A percentile compares a stretch with the other conserved stretches of the same genome.
Conservation (phyloP, 169 alveolate species). For the Sarcocystis neurona region DNA sequence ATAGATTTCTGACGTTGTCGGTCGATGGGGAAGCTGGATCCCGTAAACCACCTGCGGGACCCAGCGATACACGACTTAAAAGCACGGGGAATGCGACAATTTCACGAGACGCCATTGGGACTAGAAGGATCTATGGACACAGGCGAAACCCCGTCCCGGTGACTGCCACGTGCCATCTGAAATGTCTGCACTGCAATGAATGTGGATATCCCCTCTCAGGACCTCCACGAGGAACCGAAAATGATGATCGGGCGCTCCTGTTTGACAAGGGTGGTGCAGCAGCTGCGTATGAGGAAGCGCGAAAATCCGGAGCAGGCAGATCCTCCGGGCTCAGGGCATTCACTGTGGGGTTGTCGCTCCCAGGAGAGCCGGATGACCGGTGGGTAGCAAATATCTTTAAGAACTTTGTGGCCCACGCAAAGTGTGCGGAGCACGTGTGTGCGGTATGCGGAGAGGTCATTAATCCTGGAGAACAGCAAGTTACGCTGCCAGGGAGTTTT, state of each 20-base stretch:
- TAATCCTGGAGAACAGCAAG: background rate
- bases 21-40: no score
- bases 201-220: background rate
- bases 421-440: conserved; percentile 6
- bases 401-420: conserved; percentile 15
- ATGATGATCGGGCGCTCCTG: background rate
- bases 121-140: no score
- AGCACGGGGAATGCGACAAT: no score
- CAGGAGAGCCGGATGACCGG: background rate
- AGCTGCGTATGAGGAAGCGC: background rate
- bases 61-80: no score
- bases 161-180: background rate
- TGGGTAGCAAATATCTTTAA: no score
- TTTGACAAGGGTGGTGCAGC: background rate
- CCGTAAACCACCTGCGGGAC: no score
- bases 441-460: background rate
- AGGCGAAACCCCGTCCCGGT: no score
- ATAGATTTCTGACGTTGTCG: background rate
- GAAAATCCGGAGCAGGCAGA: no score
- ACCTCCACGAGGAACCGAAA: background rate
- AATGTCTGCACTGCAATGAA: background rate
- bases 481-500: background rate
- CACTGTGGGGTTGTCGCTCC: no score
- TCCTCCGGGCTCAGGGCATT: no score
- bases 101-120: no score